Base-by-base conservation (phyloP, 371 early-diverging fungal genomes). In the Rhizomucor pusillus region DNA sequence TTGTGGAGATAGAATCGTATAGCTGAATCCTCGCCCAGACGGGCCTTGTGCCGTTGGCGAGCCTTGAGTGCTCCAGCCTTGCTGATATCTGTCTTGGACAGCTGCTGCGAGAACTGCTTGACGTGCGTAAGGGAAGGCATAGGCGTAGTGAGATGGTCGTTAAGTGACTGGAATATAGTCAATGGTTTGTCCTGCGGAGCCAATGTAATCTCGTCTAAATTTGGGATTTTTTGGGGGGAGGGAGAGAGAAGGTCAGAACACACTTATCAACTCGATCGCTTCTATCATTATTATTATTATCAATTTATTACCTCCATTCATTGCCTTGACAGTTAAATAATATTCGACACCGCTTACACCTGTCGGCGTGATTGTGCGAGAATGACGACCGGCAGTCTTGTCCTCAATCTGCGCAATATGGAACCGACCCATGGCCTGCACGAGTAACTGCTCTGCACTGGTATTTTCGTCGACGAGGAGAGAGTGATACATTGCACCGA, bases 61-160 rank as follows among this genome's bases (percentile, higher is more conserved):
- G 62, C 63, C 45, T 65, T 62, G 44, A 68, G 40, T 10, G 56
- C 64, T 40, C 66, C 67, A 36, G 72, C 60, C 49, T 66, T 61
- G 35, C 62, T 69, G 9, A 67, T 65, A 52, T 75, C 63, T 20
- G 65, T 60, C 0, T 65, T 60, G 0, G 72, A 60, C 5, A 62
- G 56, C n/a, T 67, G 60, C 36, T 66, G 67, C 1, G 68, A 67
- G 10, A 71, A 39, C 12, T 67, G 65, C 36, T 71, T 73, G 3
- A 73, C 62, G 37, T 69, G 66, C 0, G 67, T 66, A 20, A 77
- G 52, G 5, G 78, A 77, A 18, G 84, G 84, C 71, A 84, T 66
- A 4, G 84, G 84, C 13, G 81, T 81, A 0, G 81, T 84, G 24
- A 81, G 65, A 62, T 81, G 82, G 12, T 76, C 74, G n/a, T 73